Evolutionary conservation across 1,284 basidiomycete genomes (phyloP).

Genomic region (Takashimella tepidaria): DNA sequence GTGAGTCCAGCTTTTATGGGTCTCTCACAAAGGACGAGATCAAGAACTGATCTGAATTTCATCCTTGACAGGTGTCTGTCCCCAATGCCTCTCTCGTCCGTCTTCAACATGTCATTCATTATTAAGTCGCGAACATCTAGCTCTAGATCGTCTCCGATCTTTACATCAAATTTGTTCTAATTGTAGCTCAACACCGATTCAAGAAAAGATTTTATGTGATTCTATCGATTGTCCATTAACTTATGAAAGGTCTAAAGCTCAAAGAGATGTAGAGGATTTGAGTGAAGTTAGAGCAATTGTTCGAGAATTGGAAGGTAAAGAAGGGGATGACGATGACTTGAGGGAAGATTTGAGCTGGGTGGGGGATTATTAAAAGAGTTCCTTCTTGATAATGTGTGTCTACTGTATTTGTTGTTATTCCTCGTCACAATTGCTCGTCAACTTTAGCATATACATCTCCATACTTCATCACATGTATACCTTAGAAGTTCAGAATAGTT

Average conservation of each 20-base stretch:
- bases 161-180: slow-evolving; percentile 64
- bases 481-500: too few species aligned
- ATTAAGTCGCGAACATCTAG: slow-evolving; percentile 55
- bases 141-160: slow-evolving; percentile 57
- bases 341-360: background rate
- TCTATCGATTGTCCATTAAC: slow-evolving; percentile 80
- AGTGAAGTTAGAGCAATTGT: slow-evolving; percentile 25
- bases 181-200: slow-evolving; percentile 57
- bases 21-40: too few species aligned
- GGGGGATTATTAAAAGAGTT: background rate
- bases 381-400: too few species aligned
- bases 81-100: slow-evolving; percentile 56
- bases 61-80: slow-evolving; percentile 64
- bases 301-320: slow-evolving; percentile 9
- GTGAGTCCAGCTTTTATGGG: too few species aligned
- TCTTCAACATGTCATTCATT: slow-evolving; percentile 60
- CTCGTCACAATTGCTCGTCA: too few species aligned
- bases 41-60: background rate
- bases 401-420: too few species aligned
- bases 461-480: too few species aligned
- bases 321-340: background rate
- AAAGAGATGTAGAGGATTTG: slow-evolving; percentile 54
- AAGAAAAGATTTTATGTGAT: slow-evolving; percentile 66
- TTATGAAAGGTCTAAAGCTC: slow-evolving; percentile 64
- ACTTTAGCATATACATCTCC: too few species aligned